phyloP scores from a whole-genome alignment of 371 early-diverging fungal species.

The Paramicrosporidium saccamoebae region DNA sequence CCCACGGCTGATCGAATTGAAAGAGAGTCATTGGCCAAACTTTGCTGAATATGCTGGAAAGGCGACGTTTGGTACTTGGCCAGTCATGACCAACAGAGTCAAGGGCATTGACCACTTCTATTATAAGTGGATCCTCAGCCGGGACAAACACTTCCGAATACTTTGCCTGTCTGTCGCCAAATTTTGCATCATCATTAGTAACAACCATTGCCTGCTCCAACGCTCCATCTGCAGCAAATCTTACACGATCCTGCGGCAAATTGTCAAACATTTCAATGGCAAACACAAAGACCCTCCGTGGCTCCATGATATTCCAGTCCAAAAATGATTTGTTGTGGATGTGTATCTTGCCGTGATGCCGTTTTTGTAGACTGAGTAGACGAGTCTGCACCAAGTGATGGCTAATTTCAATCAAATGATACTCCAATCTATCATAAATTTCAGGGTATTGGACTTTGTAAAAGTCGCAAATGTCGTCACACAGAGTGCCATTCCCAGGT shows the following conservation, averaged over 20 bases:
- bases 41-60: constrained; percentile 1
- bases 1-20: background rate
- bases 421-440: constrained; percentile 33
- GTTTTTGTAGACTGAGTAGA: constrained; percentile 18
- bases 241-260: no score
- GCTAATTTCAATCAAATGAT: constrained; percentile 73
- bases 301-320: constrained; percentile 41
- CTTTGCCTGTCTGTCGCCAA: no score
- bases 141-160: no score
- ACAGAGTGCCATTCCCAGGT: constrained; percentile 81
- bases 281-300: constrained; percentile 45
- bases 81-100: no score
- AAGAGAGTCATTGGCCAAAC: constrained; percentile 1
- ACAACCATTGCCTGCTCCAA: no score
- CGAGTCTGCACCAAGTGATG: constrained; percentile 26
- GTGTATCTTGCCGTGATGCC: constrained; percentile 17
- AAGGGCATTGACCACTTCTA: no score
- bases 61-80: constrained; percentile 1
- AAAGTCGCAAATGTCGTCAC: constrained; percentile 65
- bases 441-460: constrained; percentile 32
- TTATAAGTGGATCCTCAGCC: no score
- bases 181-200: no score
- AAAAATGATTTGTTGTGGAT: constrained; percentile 64
- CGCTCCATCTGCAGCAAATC: no score
- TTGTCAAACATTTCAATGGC: constrained; percentile 76